Conservation (phyloP, 2,329 filamentous ascomycete genomes). For the Penicillium expansum region DNA sequence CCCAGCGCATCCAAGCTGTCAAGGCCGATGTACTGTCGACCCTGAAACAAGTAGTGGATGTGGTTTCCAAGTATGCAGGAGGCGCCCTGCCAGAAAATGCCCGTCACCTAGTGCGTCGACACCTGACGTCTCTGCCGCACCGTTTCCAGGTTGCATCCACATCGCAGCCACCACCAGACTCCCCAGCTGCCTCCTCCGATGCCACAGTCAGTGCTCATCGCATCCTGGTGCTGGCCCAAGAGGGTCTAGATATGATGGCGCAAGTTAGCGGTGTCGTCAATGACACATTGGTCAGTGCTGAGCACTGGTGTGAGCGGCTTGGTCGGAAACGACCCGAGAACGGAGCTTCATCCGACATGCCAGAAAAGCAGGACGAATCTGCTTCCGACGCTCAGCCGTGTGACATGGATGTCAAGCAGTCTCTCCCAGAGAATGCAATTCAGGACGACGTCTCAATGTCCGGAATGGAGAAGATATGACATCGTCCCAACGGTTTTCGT, state of each 20-base stretch:
- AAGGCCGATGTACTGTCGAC: slow-evolving; percentile 72
- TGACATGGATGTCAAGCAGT: slow-evolving; percentile 31
- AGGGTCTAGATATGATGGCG: slow-evolving; percentile 90
- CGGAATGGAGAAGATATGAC: slow-evolving; percentile 32
- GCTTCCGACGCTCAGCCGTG: slow-evolving; percentile 18
- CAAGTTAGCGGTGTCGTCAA: slow-evolving; percentile 87
- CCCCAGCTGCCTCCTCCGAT: slow-evolving; percentile 38
- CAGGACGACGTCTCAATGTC: slow-evolving; percentile 38
- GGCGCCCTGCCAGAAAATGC: slow-evolving; percentile 89
- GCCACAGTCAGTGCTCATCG: slow-evolving; percentile 63
- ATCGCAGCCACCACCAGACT: slow-evolving; percentile 36
- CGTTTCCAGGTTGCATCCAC: slow-evolving; percentile 73
- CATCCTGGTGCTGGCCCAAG: slow-evolving; percentile 80
- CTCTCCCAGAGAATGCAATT: slow-evolving; percentile 16
- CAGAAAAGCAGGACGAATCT: slow-evolving; percentile 21
- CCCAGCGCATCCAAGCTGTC: slow-evolving; percentile 62
- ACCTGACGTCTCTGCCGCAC: slow-evolving; percentile 79
- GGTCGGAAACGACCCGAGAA: slow-evolving; percentile 50
- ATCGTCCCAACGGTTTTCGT: not conserved
- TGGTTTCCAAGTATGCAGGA: slow-evolving; percentile 87
- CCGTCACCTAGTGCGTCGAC: slow-evolving; percentile 73
- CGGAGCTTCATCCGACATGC: slow-evolving; percentile 21
- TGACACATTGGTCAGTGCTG: slow-evolving; percentile 83
- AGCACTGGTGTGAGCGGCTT: slow-evolving; percentile 82
- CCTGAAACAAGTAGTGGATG: slow-evolving; percentile 76